Conservation (phyloP, 2,329 filamentous ascomycete genomes). For the Colletotrichum higginsianum region DNA sequence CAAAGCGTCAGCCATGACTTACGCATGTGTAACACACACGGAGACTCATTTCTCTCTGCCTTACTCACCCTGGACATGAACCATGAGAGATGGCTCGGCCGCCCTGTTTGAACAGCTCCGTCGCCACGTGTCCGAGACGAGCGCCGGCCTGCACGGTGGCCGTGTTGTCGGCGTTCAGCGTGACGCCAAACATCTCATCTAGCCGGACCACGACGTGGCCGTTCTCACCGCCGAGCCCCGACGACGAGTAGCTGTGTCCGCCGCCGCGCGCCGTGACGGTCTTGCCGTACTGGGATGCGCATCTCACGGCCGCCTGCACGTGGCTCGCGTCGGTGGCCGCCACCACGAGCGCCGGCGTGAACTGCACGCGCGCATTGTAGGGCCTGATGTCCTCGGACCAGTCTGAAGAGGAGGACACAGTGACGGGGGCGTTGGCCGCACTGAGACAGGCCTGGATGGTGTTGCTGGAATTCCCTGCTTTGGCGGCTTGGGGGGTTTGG, state of each 20-base stretch:
- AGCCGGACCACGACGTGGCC: slow-evolving; percentile 64
- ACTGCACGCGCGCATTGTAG: slow-evolving; percentile 52
- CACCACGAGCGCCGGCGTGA: slow-evolving; percentile 61
- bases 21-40: not conserved
- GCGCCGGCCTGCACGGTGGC: slow-evolving; percentile 64
- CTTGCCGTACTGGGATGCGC: slow-evolving; percentile 57
- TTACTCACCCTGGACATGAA: slow-evolving; percentile 66
- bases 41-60: too few relatives aligned
- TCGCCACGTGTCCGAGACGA: slow-evolving; percentile 63
- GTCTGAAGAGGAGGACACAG: slow-evolving; percentile 40
- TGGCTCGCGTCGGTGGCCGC: slow-evolving; percentile 59
- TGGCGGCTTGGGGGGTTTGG: not conserved
- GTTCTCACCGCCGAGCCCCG: slow-evolving; percentile 64
- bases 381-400: slow-evolving; percentile 45
- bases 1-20: not conserved
- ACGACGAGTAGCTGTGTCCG: slow-evolving; percentile 67
- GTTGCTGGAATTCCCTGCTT: slow-evolving; percentile 23
- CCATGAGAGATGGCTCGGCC: slow-evolving; percentile 63
- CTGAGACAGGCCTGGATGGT: slow-evolving; percentile 45
- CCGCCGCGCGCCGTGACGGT: slow-evolving; percentile 66
- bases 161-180: slow-evolving; percentile 56
- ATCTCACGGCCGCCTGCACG: slow-evolving; percentile 62
- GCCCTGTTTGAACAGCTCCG: slow-evolving; percentile 56
- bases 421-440: slow-evolving; percentile 44
- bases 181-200: slow-evolving; percentile 59